Percentiles rank a stretch among this genome's conserved stretches.
These are phyloP conservation scores for Raphanus sativus DNA, from an alignment of 345 rosid genomes.

Conservation along the genomic window DNA sequence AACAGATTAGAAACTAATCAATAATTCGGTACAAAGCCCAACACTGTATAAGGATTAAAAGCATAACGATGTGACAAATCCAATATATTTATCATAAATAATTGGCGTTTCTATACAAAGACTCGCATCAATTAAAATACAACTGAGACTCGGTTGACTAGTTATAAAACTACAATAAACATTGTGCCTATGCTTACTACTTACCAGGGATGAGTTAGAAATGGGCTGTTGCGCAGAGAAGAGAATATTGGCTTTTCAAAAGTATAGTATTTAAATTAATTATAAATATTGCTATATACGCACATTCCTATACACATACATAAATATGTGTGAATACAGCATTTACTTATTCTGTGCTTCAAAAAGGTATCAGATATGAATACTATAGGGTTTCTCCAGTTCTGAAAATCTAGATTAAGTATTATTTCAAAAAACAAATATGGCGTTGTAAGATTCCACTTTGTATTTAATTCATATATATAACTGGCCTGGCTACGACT, in stretches of 20 bases:
- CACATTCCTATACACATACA: constrained; percentile 34
- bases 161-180: not conserved
- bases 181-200: constrained; percentile 23
- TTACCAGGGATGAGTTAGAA: constrained; percentile 28
- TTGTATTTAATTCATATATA: constrained; percentile 16
- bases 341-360: constrained; percentile 43
- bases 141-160: not conserved
- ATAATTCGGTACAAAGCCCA: not conserved
- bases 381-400: constrained; percentile 36
- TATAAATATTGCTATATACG: constrained; percentile 26
- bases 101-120: no score
- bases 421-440: not conserved
- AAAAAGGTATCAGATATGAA: constrained; percentile 38
- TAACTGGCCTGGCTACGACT: constrained; percentile 20
- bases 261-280: constrained; percentile 5
- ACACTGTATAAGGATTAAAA: not conserved
- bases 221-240: constrained; percentile 34
- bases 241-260: constrained; percentile 28
- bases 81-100: not conserved
- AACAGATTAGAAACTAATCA: not conserved
- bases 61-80: not conserved
- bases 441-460: constrained; percentile 27
- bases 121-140: not conserved
- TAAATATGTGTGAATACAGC: constrained; percentile 40
- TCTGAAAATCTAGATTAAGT: constrained; percentile 19